A percentile compares a stretch with the other conserved stretches of the same genome.
Evolutionary conservation across 192 early-diverging fungal species (phyloP).

Genomic region (Spizellomyces sp.): DNA sequence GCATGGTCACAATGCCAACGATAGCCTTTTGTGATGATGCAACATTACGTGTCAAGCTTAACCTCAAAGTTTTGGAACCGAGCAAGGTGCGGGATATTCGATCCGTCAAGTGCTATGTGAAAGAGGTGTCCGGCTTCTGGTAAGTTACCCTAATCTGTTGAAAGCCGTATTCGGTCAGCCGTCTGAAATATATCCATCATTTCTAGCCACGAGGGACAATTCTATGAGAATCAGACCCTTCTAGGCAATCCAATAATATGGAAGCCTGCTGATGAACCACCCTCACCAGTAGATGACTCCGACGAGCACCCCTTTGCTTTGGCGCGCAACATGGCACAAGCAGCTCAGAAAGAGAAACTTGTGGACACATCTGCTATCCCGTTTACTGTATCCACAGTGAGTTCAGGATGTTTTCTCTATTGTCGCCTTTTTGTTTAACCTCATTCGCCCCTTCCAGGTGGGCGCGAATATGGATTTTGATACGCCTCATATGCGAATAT

Average conservation of each 20-base stretch:
- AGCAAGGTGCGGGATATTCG: neutral
- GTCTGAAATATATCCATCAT: neutral
- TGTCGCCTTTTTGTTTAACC: no score
- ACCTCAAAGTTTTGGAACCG: neutral
- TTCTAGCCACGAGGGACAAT: neutral
- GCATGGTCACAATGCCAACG: neutral
- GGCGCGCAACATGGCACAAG: neutral
- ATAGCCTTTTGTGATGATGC: slow-evolving; percentile 1
- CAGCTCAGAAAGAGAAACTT: no score
- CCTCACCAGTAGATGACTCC: neutral
- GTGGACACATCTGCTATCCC: no score
- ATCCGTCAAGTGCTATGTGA: neutral
- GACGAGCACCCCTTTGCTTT: neutral
- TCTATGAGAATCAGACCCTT: neutral
- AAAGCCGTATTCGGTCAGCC: neutral
- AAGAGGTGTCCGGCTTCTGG: neutral
- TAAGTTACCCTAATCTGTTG: neutral
- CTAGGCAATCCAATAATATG: neutral
- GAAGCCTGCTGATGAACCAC: neutral
- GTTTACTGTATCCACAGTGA: no score
- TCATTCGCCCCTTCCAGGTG: no score
- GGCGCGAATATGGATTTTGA: neutral
- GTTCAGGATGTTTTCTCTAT: no score
- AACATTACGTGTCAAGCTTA: neutral
- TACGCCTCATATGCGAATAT: neutral